Conservation (phyloP, 441 rosid genomes). For the Euphorbia celastroides region DNA sequence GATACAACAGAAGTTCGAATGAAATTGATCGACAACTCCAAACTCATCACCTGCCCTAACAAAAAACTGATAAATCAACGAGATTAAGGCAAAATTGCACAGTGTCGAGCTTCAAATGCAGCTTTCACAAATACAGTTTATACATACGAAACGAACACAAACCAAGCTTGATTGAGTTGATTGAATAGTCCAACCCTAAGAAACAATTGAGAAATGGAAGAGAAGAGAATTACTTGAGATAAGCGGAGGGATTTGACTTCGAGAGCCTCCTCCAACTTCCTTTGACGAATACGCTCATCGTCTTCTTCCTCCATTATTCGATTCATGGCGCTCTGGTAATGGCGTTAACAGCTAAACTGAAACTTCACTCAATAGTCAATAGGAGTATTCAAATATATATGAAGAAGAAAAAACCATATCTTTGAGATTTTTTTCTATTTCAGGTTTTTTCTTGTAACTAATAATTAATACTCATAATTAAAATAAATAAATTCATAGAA, state of each 20-base stretch:
- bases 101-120: no score
- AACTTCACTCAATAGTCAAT: background rate
- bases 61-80: background rate
- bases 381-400: no score
- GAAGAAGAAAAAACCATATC: background rate
- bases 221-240: constrained; percentile 53
- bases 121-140: no score
- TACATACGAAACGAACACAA: no score
- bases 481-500: no score
- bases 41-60: background rate
- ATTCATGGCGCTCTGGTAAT: constrained; percentile 5
- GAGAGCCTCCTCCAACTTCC: constrained; percentile 86
- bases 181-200: no score
- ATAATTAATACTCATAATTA: no score
- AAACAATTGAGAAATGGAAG: background rate
- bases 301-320: constrained; percentile 35
- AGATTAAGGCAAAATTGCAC: background rate
- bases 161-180: no score
- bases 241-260: constrained; percentile 96
- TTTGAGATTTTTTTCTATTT: background rate
- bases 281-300: constrained; percentile 54
- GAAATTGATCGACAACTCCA: background rate
- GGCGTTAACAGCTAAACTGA: background rate
- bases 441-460: background rate
- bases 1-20: background rate